These are phyloP conservation scores for Filobasidium floriforme DNA, from an alignment of 768 basidiomycete species.

Conservation along the genomic window DNA sequence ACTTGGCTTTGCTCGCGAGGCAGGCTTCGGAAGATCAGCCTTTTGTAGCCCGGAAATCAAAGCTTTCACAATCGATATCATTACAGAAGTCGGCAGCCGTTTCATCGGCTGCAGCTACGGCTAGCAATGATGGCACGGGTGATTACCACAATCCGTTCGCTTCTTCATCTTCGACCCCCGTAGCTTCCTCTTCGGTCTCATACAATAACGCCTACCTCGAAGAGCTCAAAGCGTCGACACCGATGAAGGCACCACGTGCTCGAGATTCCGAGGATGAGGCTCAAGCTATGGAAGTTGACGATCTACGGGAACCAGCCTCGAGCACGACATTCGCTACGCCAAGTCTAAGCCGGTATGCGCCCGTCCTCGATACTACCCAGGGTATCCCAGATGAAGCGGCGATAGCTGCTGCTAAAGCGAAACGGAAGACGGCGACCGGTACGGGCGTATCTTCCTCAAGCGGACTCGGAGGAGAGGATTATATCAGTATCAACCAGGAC, in stretches of 20 bases:
- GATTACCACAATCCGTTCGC: conserved; percentile 7
- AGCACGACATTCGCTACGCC: conserved; percentile 24
- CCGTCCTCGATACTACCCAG: conserved; percentile 34
- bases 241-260: conserved; percentile 30
- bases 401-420: conserved; percentile 45
- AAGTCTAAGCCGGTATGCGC: conserved; percentile 15
- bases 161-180: conserved; percentile 14
- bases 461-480: conserved; percentile 36
- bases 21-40: conserved; percentile 15
- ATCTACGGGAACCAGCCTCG: conserved; percentile 14
- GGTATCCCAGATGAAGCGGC: conserved; percentile 45
- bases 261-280: conserved; percentile 21
- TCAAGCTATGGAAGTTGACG: not conserved
- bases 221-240: conserved; percentile 45
- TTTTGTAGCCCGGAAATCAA: conserved; percentile 40
- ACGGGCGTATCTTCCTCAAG: conserved; percentile 26
- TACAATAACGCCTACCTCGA: conserved; percentile 46
- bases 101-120: not conserved
- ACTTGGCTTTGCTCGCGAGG: not conserved
- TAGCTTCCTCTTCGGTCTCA: not conserved
- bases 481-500: conserved; percentile 42
- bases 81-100: conserved; percentile 30
- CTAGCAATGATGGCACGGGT: not conserved
- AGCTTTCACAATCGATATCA: conserved; percentile 35
- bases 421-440: conserved; percentile 40